Evolutionary conservation across 2,329 filamentous ascomycete genomes (phyloP), one percentile per base, ranked within the genome.

Genomic region (Xylariaceae sp.): DNA sequence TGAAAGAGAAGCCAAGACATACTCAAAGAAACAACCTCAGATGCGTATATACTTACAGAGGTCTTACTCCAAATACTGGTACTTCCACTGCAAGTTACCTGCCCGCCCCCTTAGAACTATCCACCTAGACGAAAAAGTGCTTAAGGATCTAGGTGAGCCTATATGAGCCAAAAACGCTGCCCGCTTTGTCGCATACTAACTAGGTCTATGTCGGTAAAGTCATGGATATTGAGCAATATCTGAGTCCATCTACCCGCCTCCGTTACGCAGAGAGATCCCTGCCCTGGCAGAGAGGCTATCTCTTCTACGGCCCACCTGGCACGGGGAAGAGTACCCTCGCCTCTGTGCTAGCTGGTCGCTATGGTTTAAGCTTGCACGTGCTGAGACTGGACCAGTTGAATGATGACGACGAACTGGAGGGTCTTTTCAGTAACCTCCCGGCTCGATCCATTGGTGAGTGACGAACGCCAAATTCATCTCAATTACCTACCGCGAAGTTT

Each of bases 261-360:
- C 90, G 87, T 80, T 90, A 90, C 66, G 76, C 86, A 31, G 80
- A 87, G 53, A 81, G 87, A 19, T 87, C 87, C 19, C 89, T 90
- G 53, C 87, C 88, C 0, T 90, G 90, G 63, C 78, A 87, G 11
- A 74, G 87, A 47, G 88, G 87, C 10, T 90, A 89, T 62, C 76
- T 90, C 5, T 75, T 90, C 0, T 81, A 90, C 60, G 87, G 87
- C 0, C 87, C 87, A 2, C 87, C 87, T 0, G 87, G 87, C 0
- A 85, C 0, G 87, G 88, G 38, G 90, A 91, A 68, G 89, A 84
- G 49, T 12, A 88, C 85, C 1, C 88, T 90, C 58, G 88, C 89
- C 34, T 83, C 89, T 61, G 87, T 87, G 1, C 71, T 90, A 7
- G 88, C 88, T 1, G 86, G 86, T 3, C 74, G 82, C 45, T 74